These are phyloP conservation scores for maize (Zea mays) DNA, from an alignment of 176 grass and related monocot species.

Conservation along the genomic window Zm-B73-REFERENCE-NAM-5.0 NC_050098.1:156239001-156239500, in stretches of 20 bases:
- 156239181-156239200: not conserved
- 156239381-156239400: not conserved
- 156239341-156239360: slow-evolving; percentile 18
- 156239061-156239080: slow-evolving; percentile 94
- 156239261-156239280: slow-evolving; percentile 55
- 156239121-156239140: slow-evolving; percentile 7
- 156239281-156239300: slow-evolving; percentile 96
- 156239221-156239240: not conserved
- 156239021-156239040: slow-evolving; percentile 97
- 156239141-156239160: not conserved
- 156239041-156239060: slow-evolving; percentile 81
- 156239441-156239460: slow-evolving; percentile 98
- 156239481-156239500: slow-evolving; percentile 90
- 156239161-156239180: not conserved
- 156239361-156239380: not conserved
- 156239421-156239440: not conserved
- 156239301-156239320: slow-evolving; percentile 90
- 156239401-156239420: not conserved
- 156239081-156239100: slow-evolving; percentile 81
- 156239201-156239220: not conserved
- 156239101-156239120: slow-evolving; percentile 98
- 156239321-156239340: slow-evolving; percentile 55
- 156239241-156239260: not conserved
- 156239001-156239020: slow-evolving; percentile 92
- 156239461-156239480: slow-evolving; percentile 85